Evolutionary conservation across 2,329 filamentous ascomycete genomes (phyloP), one percentile per base, ranked within the genome.

Genomic region (Diaporthe sp.): DNA sequence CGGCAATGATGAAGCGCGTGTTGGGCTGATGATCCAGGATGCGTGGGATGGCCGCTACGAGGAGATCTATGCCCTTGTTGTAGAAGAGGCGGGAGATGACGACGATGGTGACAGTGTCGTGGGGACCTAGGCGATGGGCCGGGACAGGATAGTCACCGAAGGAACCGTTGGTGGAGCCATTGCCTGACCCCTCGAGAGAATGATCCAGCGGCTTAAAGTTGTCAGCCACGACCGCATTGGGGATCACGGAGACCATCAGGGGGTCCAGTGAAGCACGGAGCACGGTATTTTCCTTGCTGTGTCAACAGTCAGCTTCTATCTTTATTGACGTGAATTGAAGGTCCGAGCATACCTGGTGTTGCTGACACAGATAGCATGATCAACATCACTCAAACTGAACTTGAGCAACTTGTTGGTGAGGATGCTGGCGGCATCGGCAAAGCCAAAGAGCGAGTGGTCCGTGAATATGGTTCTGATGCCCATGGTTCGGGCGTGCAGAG

Each of bases 1-100:
- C 97, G 38, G 95, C 97, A 78, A 99, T 98, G 80, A 99, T 95
- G 84, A 99, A 99, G 74, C 95, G 94, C 1, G 98, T 97, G 82
- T 98, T 97, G 0, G 95, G 94, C 81, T 99, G 94, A 19, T 92
- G 91, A 67, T 95, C 93, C 38, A 98, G 90, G 71, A 99, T 98
- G 64, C 96, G 92, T 0, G 97, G 97, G 71, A 99, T 97, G 5
- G 95, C 95, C 15, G 96, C 97, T 33, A 98, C 98, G n/a, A 99
- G 90, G 0, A 99, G 90, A 82, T 99, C 97, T 1, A 95, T 98
- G 75, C 97, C 97, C 83, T 99, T 99, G 85, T 99, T 99, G 85
- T 98, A 98, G 84, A 98, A 99, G 1, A 99, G 91, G 28, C 97
- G 95, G 12, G 96, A 98, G 76, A 99, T 97, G 28, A 99, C 96